A percentile compares a stretch with the other conserved stretches of the same genome.
Evolutionary conservation across 1,139 yeast genomes (phyloP).

Genomic region (Geotrichum siamense): DNA sequence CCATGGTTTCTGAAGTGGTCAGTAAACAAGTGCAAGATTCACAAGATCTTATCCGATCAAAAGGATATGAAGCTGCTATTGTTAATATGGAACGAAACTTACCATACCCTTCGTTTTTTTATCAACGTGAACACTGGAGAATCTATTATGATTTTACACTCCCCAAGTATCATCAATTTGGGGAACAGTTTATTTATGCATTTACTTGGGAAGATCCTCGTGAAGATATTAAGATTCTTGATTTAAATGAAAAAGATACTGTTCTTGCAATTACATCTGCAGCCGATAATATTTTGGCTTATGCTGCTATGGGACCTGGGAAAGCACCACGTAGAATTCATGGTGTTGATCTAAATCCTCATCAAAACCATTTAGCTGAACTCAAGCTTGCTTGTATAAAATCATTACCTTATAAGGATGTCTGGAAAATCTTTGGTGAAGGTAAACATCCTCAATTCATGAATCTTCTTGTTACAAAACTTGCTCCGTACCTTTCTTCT

Average conservation of each 20-base stretch:
- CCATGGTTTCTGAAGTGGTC: constrained; percentile 25
- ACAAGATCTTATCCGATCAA: constrained; percentile 37
- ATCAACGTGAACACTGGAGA: constrained; percentile 70
- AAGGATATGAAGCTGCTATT: constrained; percentile 73
- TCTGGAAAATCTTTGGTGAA: constrained; percentile 71
- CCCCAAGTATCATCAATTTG: constrained; percentile 63
- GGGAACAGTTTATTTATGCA: constrained; percentile 72
- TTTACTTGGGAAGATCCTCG: constrained; percentile 90
- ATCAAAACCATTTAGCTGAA: constrained; percentile 73
- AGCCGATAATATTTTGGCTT: constrained; percentile 71
- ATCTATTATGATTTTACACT: constrained; percentile 70
- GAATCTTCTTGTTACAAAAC: constrained; percentile 46
- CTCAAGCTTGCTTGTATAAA: constrained; percentile 66
- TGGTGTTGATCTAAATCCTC: constrained; percentile 79
- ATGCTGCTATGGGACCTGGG: constrained; percentile 52
- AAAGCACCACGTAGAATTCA: constrained; percentile 70
- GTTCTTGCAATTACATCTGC: constrained; percentile 81
- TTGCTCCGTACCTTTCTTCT: constrained; percentile 68
- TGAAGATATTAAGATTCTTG: constrained; percentile 63
- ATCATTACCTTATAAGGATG: constrained; percentile 49
- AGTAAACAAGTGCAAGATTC: constrained; percentile 3
- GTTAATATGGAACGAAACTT: constrained; percentile 53
- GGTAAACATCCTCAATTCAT: constrained; percentile 54
- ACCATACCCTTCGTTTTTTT: constrained; percentile 73
- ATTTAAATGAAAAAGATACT: constrained; percentile 55